Evolutionary conservation across 768 basidiomycete species (phyloP).

Genomic region (Leccinum fibrillosum): DNA sequence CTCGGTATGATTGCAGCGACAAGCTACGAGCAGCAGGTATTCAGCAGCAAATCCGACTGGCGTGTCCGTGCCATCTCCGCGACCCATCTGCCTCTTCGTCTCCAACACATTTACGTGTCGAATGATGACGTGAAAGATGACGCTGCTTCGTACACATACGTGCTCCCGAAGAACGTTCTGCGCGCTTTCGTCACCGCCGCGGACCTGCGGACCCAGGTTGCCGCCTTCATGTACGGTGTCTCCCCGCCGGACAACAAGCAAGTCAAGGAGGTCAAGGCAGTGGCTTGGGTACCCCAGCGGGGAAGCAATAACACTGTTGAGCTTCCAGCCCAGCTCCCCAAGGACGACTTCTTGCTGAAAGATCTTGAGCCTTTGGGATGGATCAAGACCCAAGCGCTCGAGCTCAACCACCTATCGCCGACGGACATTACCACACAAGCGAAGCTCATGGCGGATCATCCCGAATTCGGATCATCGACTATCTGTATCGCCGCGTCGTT

Average conservation of each 20-base stretch:
- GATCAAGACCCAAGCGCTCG: slow-evolving; percentile 95
- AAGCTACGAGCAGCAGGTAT: slow-evolving; percentile 97
- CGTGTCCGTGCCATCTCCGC: slow-evolving; percentile 97
- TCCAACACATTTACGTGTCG: slow-evolving; percentile 98
- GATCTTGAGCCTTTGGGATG: slow-evolving; percentile 94
- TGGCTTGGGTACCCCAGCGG: slow-evolving; percentile 97
- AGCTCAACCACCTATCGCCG: slow-evolving; percentile 89
- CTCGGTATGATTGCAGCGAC: slow-evolving; percentile 52
- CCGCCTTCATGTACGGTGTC: slow-evolving; percentile 88
- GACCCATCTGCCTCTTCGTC: slow-evolving; percentile 90
- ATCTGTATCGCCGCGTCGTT: slow-evolving; percentile 95
- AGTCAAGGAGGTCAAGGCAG: slow-evolving; percentile 86
- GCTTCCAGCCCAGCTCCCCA: slow-evolving; percentile 83
- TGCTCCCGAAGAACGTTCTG: slow-evolving; percentile 95
- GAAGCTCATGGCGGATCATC: slow-evolving; percentile 94
- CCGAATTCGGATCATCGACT: slow-evolving; percentile 90
- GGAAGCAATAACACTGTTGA: slow-evolving; percentile 95
- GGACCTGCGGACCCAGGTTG: slow-evolving; percentile 94
- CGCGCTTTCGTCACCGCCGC: slow-evolving; percentile 91
- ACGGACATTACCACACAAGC: slow-evolving; percentile 93
- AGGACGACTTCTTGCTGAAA: slow-evolving; percentile 92
- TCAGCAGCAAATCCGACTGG: slow-evolving; percentile 99
- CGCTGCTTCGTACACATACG: slow-evolving; percentile 90
- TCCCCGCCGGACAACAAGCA: slow-evolving; percentile 55
- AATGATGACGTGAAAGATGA: slow-evolving; percentile 99